Conservation (phyloP, 2,329 filamentous ascomycete species). For the Ceratocystis destructans region DNA sequence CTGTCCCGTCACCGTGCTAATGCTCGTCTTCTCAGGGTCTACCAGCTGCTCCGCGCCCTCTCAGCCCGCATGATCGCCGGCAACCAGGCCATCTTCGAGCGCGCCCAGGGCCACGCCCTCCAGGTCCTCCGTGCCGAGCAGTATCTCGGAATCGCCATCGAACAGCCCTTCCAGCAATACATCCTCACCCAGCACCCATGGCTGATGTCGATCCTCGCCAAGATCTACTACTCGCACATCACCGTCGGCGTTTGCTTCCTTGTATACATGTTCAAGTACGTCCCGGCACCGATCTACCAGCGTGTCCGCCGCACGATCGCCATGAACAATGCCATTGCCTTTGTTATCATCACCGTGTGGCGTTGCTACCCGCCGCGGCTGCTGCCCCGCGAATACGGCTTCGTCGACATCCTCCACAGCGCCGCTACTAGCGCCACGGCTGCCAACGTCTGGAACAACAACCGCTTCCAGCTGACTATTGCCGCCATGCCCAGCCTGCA, state of each 20-base stretch:
- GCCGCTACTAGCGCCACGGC: conserved; percentile 22
- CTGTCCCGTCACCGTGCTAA: background rate
- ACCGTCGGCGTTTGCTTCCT: conserved; percentile 33
- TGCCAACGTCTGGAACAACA: conserved; percentile 31
- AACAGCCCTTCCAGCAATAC: conserved; percentile 29
- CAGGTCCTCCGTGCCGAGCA: conserved; percentile 30
- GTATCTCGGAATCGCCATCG: conserved; percentile 29
- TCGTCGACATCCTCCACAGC: conserved; percentile 33
- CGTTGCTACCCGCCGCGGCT: conserved; percentile 37
- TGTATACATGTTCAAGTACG: conserved; percentile 35
- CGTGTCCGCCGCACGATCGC: conserved; percentile 35
- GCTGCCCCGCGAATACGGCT: conserved; percentile 34
- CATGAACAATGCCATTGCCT: conserved; percentile 35
- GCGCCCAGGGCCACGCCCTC: conserved; percentile 30
- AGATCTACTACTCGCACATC: conserved; percentile 36
- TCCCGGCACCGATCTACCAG: conserved; percentile 29
- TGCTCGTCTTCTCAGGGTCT: conserved; percentile 25
- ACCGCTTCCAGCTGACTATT: conserved; percentile 34
- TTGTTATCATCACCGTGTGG: conserved; percentile 34
- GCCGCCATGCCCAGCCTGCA: conserved; percentile 38
- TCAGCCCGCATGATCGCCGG: conserved; percentile 31
- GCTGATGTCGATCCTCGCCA: conserved; percentile 30
- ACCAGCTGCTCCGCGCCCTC: conserved; percentile 32
- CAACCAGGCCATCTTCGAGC: conserved; percentile 28
- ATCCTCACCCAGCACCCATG: conserved; percentile 27